Evolutionary conservation across 2,329 filamentous ascomycete species (phyloP).

Genomic region (Madurella fahalii): DNA sequence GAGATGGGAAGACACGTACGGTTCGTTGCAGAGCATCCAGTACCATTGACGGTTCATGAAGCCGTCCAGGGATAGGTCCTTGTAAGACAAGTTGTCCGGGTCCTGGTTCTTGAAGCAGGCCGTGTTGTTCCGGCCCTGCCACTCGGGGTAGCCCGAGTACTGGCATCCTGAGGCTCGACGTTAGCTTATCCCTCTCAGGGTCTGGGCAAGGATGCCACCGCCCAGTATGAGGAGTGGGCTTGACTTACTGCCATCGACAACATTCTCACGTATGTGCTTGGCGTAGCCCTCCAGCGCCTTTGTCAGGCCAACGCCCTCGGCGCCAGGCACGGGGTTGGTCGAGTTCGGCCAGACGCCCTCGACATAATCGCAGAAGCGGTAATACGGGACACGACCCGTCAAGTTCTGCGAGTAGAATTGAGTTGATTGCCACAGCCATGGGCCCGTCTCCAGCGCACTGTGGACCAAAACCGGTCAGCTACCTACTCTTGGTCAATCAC

Average conservation of each 20-base stretch:
- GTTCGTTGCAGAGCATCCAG: slow-evolving; percentile 54
- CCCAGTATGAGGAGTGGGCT: not conserved
- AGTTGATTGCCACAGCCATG: slow-evolving; percentile 51
- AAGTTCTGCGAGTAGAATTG: slow-evolving; percentile 36
- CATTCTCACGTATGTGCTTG: slow-evolving; percentile 40
- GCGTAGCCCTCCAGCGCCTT: slow-evolving; percentile 52
- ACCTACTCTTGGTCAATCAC: not conserved
- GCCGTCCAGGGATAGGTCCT: slow-evolving; percentile 38
- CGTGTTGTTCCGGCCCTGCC: slow-evolving; percentile 38
- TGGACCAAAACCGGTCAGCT: not conserved
- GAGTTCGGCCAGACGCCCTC: slow-evolving; percentile 43
- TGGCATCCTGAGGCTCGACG: slow-evolving; percentile 23
- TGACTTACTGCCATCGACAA: slow-evolving; percentile 39
- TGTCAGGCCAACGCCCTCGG: slow-evolving; percentile 46
- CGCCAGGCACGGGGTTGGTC: slow-evolving; percentile 41
- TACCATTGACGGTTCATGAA: slow-evolving; percentile 47
- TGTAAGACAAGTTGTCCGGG: slow-evolving; percentile 38
- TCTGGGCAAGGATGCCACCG: no score
- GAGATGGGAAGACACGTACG: slow-evolving; percentile 21
- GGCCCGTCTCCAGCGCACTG: slow-evolving; percentile 36
- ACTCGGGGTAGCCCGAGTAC: slow-evolving; percentile 46
- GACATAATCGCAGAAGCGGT: slow-evolving; percentile 46
- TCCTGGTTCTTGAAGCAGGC: slow-evolving; percentile 47
- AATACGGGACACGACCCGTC: slow-evolving; percentile 47
- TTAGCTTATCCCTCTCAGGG: not conserved